Evolutionary conservation across 2,329 filamentous ascomycete genomes (phyloP).

Genomic region (Pseudocercospora fuligena): DNA sequence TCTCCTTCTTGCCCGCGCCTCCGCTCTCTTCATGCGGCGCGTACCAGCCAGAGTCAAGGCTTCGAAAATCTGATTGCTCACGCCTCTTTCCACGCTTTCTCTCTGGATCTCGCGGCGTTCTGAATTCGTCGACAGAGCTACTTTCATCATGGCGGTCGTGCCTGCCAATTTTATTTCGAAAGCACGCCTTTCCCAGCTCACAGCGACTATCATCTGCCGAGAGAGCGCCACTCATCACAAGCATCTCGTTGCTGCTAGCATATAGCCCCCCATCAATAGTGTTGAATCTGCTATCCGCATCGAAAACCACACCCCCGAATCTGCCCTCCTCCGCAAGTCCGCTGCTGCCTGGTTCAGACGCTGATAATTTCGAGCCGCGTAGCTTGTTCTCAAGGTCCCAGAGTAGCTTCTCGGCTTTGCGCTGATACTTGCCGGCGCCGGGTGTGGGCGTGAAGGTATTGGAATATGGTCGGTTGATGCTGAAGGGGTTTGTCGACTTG

Average conservation of each 20-base stretch:
- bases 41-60: background rate
- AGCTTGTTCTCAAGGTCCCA: background rate
- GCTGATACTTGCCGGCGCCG: conserved; percentile 1
- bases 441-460: background rate
- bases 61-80: background rate
- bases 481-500: background rate
- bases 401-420: conserved; percentile 3
- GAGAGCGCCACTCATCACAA: conserved; percentile 2
- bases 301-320: background rate
- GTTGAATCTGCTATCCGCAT: background rate
- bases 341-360: background rate
- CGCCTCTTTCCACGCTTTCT: background rate
- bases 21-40: background rate
- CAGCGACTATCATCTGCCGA: background rate
- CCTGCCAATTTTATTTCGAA: background rate
- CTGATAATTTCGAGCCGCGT: background rate
- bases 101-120: background rate
- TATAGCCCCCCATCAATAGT: background rate
- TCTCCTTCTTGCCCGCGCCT: background rate
- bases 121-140: background rate
- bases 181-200: background rate
- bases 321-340: background rate
- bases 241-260: background rate
- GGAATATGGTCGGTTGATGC: background rate
- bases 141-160: background rate